These are phyloP conservation scores for Aspergillus brasiliensis DNA, from an alignment of 2,329 filamentous ascomycete genomes.

Conservation along the genomic window DNA sequence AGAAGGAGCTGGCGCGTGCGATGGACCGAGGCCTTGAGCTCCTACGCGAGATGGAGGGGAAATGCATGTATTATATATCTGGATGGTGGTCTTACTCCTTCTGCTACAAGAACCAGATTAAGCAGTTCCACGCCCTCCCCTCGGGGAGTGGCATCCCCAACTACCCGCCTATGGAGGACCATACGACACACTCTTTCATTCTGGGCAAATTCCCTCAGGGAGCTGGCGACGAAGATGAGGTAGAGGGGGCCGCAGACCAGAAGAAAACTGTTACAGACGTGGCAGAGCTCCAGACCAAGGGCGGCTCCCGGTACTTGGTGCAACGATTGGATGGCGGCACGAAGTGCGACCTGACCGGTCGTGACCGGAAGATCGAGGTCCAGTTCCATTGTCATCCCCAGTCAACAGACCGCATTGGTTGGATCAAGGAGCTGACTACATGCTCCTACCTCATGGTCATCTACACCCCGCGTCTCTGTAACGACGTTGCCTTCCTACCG, in stretches of 20 bases:
- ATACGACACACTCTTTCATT: conserved; percentile 72
- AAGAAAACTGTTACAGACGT: conserved; percentile 41
- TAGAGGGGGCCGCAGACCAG: conserved; percentile 26
- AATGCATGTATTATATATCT: conserved; percentile 79
- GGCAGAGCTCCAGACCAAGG: conserved; percentile 75
- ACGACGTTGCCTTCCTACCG: conserved; percentile 82
- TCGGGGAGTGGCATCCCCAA: conserved; percentile 66
- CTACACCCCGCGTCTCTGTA: conserved; percentile 83
- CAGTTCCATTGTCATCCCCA: conserved; percentile 77
- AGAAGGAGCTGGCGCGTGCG: conserved; percentile 76
- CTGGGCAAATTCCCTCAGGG: conserved; percentile 63
- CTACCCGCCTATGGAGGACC: conserved; percentile 76
- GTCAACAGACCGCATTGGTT: conserved; percentile 74
- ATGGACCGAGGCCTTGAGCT: conserved; percentile 78
- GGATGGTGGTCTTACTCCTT: conserved; percentile 98
- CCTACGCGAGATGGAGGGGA: conserved; percentile 72
- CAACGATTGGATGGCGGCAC: conserved; percentile 80
- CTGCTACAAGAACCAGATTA: conserved; percentile 83
- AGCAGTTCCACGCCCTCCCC: conserved; percentile 85
- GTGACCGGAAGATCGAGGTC: conserved; percentile 80
- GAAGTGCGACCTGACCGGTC: conserved; percentile 80
- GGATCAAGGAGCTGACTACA: conserved; percentile 90
- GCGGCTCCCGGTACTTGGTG: conserved; percentile 81
- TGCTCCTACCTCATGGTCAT: conserved; percentile 93
- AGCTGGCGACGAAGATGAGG: conserved; percentile 35